Conservation (phyloP, 2,329 filamentous ascomycete genomes). For the Aspergillus novofumigatus region DNA sequence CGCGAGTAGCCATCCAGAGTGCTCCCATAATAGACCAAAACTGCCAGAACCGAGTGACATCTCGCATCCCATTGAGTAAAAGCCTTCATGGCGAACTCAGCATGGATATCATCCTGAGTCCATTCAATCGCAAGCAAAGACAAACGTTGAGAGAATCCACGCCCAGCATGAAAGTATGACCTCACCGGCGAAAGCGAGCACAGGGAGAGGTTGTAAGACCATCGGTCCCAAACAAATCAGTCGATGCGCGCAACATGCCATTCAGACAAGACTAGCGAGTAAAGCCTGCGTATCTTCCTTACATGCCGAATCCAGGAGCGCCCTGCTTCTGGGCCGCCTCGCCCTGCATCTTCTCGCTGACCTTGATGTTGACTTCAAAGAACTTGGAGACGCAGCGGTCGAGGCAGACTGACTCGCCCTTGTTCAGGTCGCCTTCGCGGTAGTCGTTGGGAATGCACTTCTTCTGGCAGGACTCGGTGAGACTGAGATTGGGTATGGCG, state of each 20-base stretch:
- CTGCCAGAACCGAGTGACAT: neutral
- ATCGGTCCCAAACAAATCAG: neutral
- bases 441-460: slow-evolving; percentile 94
- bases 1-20: neutral
- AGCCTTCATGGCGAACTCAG: neutral
- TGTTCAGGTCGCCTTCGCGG: slow-evolving; percentile 95
- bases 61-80: neutral
- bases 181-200: neutral
- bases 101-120: neutral
- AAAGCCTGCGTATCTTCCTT: slow-evolving; percentile 16
- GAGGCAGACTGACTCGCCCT: slow-evolving; percentile 96
- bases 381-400: slow-evolving; percentile 98
- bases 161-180: neutral
- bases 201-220: neutral
- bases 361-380: slow-evolving; percentile 97
- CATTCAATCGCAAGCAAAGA: neutral
- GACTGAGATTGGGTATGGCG: slow-evolving; percentile 46
- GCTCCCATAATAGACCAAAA: neutral
- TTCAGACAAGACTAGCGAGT: neutral
- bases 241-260: neutral
- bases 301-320: slow-evolving; percentile 51
- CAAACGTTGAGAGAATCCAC: neutral
- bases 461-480: slow-evolving; percentile 82
- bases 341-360: slow-evolving; percentile 92
- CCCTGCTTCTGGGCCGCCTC: slow-evolving; percentile 68